Evolutionary conservation across 169 alveolate species (phyloP), one percentile per base, ranked within the genome.

Genomic region (Cryptosporidium muris): DNA sequence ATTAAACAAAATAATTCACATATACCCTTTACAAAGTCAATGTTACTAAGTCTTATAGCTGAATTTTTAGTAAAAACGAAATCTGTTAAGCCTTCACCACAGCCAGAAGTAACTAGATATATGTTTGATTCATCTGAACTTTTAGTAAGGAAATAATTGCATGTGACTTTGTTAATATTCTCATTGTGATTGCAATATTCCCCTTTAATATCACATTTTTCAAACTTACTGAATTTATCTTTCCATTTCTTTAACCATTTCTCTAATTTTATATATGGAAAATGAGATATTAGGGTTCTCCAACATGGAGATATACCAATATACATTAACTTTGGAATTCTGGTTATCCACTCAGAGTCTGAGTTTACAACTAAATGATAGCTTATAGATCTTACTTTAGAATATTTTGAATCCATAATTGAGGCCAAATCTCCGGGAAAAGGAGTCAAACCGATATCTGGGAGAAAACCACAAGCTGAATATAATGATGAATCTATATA

Each of bases 281-380:
- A 1, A 7, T 34, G 38, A 14, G 82, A 37, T 8, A 56, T 16
- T 14, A 74, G 12, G 3, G 54, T 58, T 7, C 62, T 74, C 82
- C 82, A 74, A 45, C 74, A 43, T 9, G 82, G 82, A 4, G 82
- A 40, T 40, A 74, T 36, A 5, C 82, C 82, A 74, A 60, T 58
- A 8, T 25, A 2, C 37, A 43, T 48, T 40, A 58, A 49, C 40
- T 16, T 74, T 37, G 34, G 56, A 3, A 74, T n/a, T 2, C 40
- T 9, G 6, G 3, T 49, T 7, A 74, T 25, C 82, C 82, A 74
- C 38, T 74, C 82, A 16, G 56, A 38, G 16, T 36, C 43, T 25
- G 68, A 40, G 2, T 37, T 11, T 9, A 7, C 14, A 38, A 74
- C 40, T 40, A 45, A 49, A 45, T 58, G 68, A 3, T 43, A 58